Evolutionary conservation across 768 basidiomycete species (phyloP).

Genomic region (Dacryopinax primogenitus): DNA sequence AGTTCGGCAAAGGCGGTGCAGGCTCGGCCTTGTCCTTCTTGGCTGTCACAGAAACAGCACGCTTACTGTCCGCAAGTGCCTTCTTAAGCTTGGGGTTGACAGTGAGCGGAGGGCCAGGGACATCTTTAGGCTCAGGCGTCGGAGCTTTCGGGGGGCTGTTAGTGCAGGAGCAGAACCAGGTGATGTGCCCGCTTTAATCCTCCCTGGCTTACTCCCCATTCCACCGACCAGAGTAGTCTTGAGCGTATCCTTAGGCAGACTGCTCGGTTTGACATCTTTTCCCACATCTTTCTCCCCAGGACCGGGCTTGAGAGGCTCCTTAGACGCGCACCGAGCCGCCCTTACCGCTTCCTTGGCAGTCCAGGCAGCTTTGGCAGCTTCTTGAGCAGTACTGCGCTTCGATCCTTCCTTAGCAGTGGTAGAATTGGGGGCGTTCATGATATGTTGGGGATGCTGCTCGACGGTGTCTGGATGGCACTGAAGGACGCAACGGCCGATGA

Average conservation of each 20-base stretch:
- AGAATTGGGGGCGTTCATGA: conserved; percentile 20
- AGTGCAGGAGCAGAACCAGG: too few species aligned
- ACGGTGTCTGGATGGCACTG: too few species aligned
- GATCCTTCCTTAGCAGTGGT: conserved; percentile 16
- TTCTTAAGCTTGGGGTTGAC: background rate
- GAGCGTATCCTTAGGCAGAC: background rate
- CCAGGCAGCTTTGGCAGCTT: background rate
- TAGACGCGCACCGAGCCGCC: background rate
- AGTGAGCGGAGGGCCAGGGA: conserved; percentile 30
- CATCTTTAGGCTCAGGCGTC: conserved; percentile 17
- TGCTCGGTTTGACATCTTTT: background rate
- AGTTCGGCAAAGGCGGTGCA: conserved; percentile 46
- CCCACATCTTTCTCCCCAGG: background rate
- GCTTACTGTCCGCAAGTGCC: background rate
- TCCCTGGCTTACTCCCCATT: background rate
- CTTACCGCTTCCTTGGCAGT: background rate
- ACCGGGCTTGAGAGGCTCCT: background rate
- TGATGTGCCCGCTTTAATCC: conserved; percentile 5
- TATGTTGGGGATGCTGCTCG: too few species aligned
- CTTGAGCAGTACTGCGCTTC: background rate
- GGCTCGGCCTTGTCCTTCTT: conserved; percentile 18
- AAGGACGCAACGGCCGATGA: too few species aligned
- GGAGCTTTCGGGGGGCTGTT: background rate
- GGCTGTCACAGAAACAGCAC: conserved; percentile 29
- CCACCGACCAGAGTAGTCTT: background rate